Evolutionary conservation across 331 rosid species (phyloP), one percentile per base, ranked within the genome.

Genomic region (Spiraea crenata): DNA sequence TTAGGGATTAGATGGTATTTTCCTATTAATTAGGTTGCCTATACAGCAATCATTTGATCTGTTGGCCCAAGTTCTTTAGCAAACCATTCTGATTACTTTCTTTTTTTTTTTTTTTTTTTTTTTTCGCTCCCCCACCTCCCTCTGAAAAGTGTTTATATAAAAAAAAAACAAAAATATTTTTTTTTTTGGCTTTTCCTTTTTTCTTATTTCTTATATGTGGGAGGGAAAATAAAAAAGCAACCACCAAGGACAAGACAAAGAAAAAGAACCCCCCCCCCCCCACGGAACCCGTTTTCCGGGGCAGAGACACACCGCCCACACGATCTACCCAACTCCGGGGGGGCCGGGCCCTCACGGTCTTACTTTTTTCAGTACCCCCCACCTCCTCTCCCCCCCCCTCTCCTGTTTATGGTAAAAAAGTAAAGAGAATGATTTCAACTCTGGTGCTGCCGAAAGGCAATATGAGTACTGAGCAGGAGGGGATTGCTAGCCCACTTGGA

Each of bases 361-460:
- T 61, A 61, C 50, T 78, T 75, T 73, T 62, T 78, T 78, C 61
- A 87, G 48, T 73, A 88, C 93, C 92, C 88, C 85, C 76, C 82
- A 50, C 77, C 56, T 45, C 78, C 67, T n/a, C n/a, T n/a, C n/a
- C n/a, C n/a, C n/a, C 25, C 75, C 15, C 73, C 60, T 34, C 19
- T 35, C 46, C 80, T 70, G 60, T 69, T 57, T 41, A 76, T 13
- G 44, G 5, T 13, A 61, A 7, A 42, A 41, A 25, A 3, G 70
- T 39, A 68, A 12, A 19, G 31, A 67, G 14, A 67, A 40, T 50
- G 34, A 76, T 65, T 54, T 31, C 25, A 61, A 65, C 20, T 65
- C 38, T 34, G 49, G 38, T 45, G 41, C 37, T 38, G 45, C 68
- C 17, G n/a, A n/a, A n/a, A 52, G 57, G 31, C 57, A 49, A 7